Evolutionary conservation across 176 grass and related monocot genomes (phyloP).

Genomic region (Typha latifolia): DNA sequence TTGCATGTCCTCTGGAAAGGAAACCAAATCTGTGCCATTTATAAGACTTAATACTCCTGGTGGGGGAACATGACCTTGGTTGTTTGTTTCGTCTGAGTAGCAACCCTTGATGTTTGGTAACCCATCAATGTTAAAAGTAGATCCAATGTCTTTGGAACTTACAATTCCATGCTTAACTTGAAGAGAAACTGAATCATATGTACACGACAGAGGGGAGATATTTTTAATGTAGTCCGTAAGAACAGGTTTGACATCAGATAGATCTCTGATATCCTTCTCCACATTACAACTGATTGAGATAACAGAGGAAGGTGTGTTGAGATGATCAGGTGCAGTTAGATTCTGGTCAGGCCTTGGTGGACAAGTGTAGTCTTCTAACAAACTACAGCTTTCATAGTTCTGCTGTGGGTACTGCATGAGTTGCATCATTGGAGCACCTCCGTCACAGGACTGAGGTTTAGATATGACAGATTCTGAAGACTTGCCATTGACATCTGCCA

Average conservation of each 20-base stretch:
- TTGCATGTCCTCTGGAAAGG: slow-evolving; percentile 46
- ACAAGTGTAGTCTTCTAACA: slow-evolving; percentile 79
- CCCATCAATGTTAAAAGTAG: slow-evolving; percentile 33
- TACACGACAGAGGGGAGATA: slow-evolving; percentile 47
- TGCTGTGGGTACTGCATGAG: slow-evolving; percentile 84
- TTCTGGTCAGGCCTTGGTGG: slow-evolving; percentile 53
- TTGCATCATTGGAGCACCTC: slow-evolving; percentile 43
- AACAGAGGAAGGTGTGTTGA: slow-evolving; percentile 35
- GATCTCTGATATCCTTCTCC: slow-evolving; percentile 32
- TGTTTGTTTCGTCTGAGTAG: slow-evolving; percentile 32
- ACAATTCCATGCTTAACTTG: slow-evolving; percentile 40
- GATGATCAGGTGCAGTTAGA: slow-evolving; percentile 21
- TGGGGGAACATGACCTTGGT: slow-evolving; percentile 13
- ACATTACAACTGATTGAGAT: slow-evolving; percentile 40
- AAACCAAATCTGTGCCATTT: slow-evolving; percentile 36
- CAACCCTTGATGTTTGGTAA: slow-evolving; percentile 37
- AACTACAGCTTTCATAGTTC: slow-evolving; percentile 53
- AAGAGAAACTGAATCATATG: slow-evolving; percentile 54
- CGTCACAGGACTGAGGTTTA: slow-evolving; percentile 41
- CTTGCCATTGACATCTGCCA: slow-evolving; percentile 45
- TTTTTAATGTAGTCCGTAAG: slow-evolving; percentile 47
- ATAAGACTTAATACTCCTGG: slow-evolving; percentile 28
- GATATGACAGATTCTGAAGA: slow-evolving; percentile 40
- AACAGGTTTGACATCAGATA: slow-evolving; percentile 52
- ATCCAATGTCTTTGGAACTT: slow-evolving; percentile 24